Percentiles rank a stretch among this genome's conserved stretches.
phyloP scores from a whole-genome alignment of 768 basidiomycete species.

The Auricularia sp. region DNA sequence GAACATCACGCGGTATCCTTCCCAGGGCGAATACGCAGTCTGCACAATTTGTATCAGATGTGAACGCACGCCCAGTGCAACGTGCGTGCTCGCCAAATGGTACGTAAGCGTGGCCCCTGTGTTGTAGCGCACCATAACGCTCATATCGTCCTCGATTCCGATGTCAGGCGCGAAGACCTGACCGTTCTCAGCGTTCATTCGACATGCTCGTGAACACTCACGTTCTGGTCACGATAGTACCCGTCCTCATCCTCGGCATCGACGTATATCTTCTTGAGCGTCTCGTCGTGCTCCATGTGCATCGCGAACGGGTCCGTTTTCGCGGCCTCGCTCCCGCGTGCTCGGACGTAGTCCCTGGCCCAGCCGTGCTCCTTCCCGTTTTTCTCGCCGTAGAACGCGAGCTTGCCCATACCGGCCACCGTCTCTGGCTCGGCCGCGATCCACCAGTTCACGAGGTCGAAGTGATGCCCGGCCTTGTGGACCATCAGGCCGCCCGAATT shows the following conservation, averaged over 20 bases:
- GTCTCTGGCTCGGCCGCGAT: conserved; percentile 35
- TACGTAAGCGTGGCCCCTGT: conserved; percentile 42
- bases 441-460: conserved; percentile 49
- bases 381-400: conserved; percentile 39
- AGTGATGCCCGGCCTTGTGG: conserved; percentile 38
- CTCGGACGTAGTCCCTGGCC: conserved; percentile 37
- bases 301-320: conserved; percentile 41
- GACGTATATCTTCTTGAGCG: conserved; percentile 34
- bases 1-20: conserved; percentile 44
- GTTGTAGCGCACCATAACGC: conserved; percentile 37
- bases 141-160: conserved; percentile 45
- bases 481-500: conserved; percentile 38
- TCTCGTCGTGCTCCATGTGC: conserved; percentile 33
- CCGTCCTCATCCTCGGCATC: conserved; percentile 39
- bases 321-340: conserved; percentile 32
- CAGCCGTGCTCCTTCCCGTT: conserved; percentile 37
- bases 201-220: conserved; percentile 11
- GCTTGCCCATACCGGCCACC: conserved; percentile 37
- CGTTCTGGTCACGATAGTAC: conserved; percentile 43
- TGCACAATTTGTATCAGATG: conserved; percentile 4
- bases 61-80: no score
- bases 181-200: neutral
- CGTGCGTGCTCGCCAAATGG: conserved; percentile 27
- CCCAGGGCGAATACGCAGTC: conserved; percentile 37
- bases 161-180: conserved; percentile 33